Evolutionary conservation across 2,329 filamentous ascomycete species (phyloP).

Genomic region (Claviceps purpurea): DNA sequence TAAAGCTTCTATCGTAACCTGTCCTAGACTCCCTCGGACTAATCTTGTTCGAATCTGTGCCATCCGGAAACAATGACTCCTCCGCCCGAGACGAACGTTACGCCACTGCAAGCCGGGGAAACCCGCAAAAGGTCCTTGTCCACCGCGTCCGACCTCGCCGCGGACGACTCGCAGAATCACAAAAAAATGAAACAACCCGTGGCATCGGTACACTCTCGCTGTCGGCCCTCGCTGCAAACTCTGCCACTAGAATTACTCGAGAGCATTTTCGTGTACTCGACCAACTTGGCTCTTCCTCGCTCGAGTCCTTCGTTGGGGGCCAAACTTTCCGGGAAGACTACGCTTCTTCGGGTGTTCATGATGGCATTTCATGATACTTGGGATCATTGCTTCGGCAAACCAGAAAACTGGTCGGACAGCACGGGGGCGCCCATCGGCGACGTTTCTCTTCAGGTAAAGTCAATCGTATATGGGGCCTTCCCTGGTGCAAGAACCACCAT

Average conservation of each 20-base stretch:
- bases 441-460: too few relatives aligned
- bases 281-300: conserved; percentile 33
- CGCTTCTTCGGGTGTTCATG: conserved; percentile 25
- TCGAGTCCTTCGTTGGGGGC: conserved; percentile 30
- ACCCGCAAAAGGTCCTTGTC: conserved; percentile 14
- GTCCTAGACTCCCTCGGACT: too few relatives aligned
- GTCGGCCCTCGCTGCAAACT: too few relatives aligned
- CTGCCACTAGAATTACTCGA: conserved; percentile 35
- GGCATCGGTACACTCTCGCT: conserved; percentile 10
- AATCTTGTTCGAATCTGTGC: too few relatives aligned
- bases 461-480: too few relatives aligned
- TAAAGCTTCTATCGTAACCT: too few relatives aligned
- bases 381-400: conserved; percentile 23
- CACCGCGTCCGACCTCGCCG: conserved; percentile 5
- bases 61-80: too few relatives aligned
- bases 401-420: too few relatives aligned
- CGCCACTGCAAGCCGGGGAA: too few relatives aligned
- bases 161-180: background rate
- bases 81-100: too few relatives aligned
- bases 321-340: conserved; percentile 29
- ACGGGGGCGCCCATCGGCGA: too few relatives aligned
- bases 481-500: too few relatives aligned
- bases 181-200: conserved; percentile 18
- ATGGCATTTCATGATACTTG: conserved; percentile 24
- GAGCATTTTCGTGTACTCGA: conserved; percentile 35